These are phyloP conservation scores for Hypsizygus ulmarius DNA, from an alignment of 1,284 basidiomycete species.

Conservation along the genomic window DNA sequence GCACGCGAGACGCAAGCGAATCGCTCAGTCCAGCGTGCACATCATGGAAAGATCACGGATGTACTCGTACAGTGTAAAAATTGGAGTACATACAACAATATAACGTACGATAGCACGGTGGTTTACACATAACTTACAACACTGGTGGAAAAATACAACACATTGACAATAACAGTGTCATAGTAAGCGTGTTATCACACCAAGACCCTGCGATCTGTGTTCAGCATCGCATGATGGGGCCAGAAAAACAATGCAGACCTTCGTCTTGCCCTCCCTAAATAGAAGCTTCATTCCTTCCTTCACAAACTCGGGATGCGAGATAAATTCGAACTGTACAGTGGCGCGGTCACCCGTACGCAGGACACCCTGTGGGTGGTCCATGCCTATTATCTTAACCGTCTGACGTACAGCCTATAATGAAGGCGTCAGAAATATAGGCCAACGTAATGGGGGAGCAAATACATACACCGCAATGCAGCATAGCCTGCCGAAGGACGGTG, in stretches of 20 bases:
- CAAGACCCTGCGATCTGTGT: constrained; percentile 34
- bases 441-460: constrained; percentile 4
- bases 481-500: constrained; percentile 48
- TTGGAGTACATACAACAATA: not conserved
- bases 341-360: constrained; percentile 89
- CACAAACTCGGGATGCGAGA: constrained; percentile 86
- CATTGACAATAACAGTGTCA: constrained; percentile 19
- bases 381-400: constrained; percentile 85
- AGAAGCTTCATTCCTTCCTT: constrained; percentile 91
- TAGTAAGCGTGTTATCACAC: constrained; percentile 41
- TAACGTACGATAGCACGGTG: not conserved
- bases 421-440: constrained; percentile 3
- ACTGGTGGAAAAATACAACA: not conserved
- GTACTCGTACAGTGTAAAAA: not conserved
- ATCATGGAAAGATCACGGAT: no score
- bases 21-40: no score
- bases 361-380: constrained; percentile 85
- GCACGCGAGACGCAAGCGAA: no score
- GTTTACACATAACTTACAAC: not conserved
- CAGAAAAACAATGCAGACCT: constrained; percentile 44
- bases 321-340: constrained; percentile 88
- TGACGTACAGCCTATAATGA: constrained; percentile 71
- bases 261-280: constrained; percentile 91
- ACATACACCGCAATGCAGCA: constrained; percentile 81
- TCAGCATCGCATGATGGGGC: constrained; percentile 2